Evolutionary conservation across 352 stramenopile species (phyloP).

Genomic region (Globisporangium recalcitrans): DNA sequence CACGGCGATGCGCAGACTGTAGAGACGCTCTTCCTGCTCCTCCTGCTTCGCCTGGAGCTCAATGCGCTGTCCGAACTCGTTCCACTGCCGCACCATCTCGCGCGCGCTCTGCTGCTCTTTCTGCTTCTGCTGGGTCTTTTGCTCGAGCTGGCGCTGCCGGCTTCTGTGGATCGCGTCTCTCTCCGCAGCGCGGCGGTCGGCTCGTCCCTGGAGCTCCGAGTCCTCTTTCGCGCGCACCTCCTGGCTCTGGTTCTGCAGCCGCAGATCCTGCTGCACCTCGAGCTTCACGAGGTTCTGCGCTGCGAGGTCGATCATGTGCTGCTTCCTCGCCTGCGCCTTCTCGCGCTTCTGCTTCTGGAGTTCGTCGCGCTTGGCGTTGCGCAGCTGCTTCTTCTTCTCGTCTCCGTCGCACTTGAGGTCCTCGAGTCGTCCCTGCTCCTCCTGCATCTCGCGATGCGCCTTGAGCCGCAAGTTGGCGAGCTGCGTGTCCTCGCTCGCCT

Average conservation of each 20-base stretch:
- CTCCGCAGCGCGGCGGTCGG: conserved; percentile 56
- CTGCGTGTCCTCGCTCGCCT: conserved; percentile 56
- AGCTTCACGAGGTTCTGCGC: conserved; percentile 68
- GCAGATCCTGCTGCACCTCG: conserved; percentile 52
- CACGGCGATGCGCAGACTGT: conserved; percentile 57
- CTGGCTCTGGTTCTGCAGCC: conserved; percentile 58
- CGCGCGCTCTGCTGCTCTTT: conserved; percentile 32
- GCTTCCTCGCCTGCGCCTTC: conserved; percentile 53
- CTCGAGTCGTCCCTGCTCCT: conserved; percentile 56
- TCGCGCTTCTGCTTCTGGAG: conserved; percentile 57
- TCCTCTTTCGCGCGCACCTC: conserved; percentile 77
- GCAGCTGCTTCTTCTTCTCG: conserved; percentile 61
- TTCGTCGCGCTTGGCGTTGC: conserved; percentile 55
- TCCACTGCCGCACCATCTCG: conserved; percentile 57
- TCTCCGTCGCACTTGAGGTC: conserved; percentile 69
- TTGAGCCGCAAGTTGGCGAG: conserved; percentile 62
- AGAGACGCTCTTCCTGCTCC: conserved; percentile 49
- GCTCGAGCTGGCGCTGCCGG: conserved; percentile 50
- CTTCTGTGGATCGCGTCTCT: conserved; percentile 58
- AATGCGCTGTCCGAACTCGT: conserved; percentile 54
- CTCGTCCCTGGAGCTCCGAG: conserved; percentile 43
- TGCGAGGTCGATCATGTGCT: conserved; percentile 82
- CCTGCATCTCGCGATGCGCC: conserved; percentile 45
- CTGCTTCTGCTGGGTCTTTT: conserved; percentile 37
- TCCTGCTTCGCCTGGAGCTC: conserved; percentile 58